These are phyloP conservation scores for Ophiocordyceps camponoti-floridani DNA, from an alignment of 2,329 filamentous ascomycete species.

Conservation along the genomic window DNA sequence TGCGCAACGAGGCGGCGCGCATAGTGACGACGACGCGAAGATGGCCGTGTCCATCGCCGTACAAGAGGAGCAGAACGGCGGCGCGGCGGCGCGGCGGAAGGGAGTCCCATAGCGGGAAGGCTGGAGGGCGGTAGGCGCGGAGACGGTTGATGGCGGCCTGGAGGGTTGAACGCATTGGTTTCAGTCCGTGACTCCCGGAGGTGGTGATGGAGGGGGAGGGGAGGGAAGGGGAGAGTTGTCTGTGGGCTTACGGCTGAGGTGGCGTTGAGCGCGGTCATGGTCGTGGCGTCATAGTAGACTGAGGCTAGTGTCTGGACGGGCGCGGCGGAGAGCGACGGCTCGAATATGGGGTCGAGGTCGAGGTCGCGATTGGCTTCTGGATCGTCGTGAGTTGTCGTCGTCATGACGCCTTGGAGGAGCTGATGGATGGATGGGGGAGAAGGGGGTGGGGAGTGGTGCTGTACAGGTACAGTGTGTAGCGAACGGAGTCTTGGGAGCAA, in stretches of 20 bases:
- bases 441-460: too few relatives aligned
- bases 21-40: slow-evolving; percentile 55
- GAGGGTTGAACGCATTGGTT: background rate
- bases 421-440: too few relatives aligned
- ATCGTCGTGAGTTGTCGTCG: background rate
- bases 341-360: slow-evolving; percentile 1
- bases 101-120: slow-evolving; percentile 42
- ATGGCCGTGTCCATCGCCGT: slow-evolving; percentile 67
- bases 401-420: too few relatives aligned
- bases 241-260: slow-evolving; percentile 28
- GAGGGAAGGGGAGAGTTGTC: background rate
- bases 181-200: background rate
- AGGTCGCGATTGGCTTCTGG: slow-evolving; percentile 8
- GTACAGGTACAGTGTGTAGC: too few relatives aligned
- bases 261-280: slow-evolving; percentile 37
- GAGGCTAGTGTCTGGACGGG: slow-evolving; percentile 18
- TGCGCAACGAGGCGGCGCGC: slow-evolving; percentile 43
- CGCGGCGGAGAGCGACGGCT: background rate
- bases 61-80: slow-evolving; percentile 75
- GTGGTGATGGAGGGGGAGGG: background rate
- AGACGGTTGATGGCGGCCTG: slow-evolving; percentile 42
- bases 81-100: slow-evolving; percentile 52
- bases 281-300: slow-evolving; percentile 37
- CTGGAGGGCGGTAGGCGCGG: slow-evolving; percentile 39
- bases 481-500: too few relatives aligned